phyloP scores from a whole-genome alignment of 2,329 filamentous ascomycete genomes.

The Diaporthe citriasiana region DNA sequence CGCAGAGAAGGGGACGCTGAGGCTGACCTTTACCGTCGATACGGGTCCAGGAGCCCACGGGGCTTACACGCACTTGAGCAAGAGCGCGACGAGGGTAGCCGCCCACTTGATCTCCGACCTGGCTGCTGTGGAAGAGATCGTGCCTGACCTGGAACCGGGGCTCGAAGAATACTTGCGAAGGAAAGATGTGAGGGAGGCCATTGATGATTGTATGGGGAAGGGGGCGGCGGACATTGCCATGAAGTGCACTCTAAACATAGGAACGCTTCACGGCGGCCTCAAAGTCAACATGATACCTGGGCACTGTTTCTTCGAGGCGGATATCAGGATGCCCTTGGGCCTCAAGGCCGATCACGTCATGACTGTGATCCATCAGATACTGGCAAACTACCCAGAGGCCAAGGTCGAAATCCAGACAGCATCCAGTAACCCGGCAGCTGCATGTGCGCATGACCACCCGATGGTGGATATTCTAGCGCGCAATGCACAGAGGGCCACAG shows the following conservation, averaged over 20 bases:
- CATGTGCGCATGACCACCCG: constrained; percentile 51
- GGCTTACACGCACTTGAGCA: constrained; percentile 55
- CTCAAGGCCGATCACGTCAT: constrained; percentile 50
- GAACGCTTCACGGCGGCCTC: constrained; percentile 55
- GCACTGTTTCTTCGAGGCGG: constrained; percentile 54
- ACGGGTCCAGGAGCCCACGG: constrained; percentile 54
- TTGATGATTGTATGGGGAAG: constrained; percentile 54
- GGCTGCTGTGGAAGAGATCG: constrained; percentile 37
- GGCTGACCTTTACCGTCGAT: constrained; percentile 53
- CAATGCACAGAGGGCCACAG: constrained; percentile 46
- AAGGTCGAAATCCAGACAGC: constrained; percentile 49
- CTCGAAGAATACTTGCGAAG: constrained; percentile 50
- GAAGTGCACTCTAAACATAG: constrained; percentile 56
- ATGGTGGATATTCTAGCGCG: constrained; percentile 49
- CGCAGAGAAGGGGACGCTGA: constrained; percentile 58
- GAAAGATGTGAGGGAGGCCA: constrained; percentile 49
- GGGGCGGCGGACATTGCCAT: constrained; percentile 52
- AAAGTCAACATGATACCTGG: constrained; percentile 60
- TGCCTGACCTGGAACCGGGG: constrained; percentile 36
- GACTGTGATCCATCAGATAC: constrained; percentile 47
- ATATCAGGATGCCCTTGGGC: constrained; percentile 57
- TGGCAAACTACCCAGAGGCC: constrained; percentile 49
- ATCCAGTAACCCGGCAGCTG: constrained; percentile 52
- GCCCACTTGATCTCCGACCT: constrained; percentile 27
- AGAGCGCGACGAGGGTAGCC: constrained; percentile 55